Conservation (phyloP, 176 grass and related monocot species). For the Pharus latifolius region DNA sequence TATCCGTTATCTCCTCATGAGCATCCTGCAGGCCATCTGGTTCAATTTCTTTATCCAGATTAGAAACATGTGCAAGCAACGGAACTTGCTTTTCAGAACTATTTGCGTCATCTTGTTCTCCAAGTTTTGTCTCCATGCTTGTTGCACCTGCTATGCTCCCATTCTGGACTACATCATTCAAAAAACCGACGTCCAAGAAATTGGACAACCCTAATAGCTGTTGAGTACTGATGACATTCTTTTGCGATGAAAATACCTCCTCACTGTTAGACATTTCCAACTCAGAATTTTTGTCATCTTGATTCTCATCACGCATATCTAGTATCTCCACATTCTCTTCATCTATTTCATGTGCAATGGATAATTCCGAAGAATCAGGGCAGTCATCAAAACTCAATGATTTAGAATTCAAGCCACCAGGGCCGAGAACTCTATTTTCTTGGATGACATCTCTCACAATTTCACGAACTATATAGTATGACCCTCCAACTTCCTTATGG, state of each 20-base stretch:
- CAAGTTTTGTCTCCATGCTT: constrained; percentile 6
- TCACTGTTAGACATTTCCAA: not conserved
- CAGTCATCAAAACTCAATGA: constrained; percentile 54
- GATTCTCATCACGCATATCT: not conserved
- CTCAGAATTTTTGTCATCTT: not conserved
- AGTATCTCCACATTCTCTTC: constrained; percentile 18
- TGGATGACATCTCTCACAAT: constrained; percentile 95
- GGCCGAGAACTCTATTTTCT: constrained; percentile 83
- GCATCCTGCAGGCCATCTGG: not conserved
- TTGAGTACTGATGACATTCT: constrained; percentile 6
- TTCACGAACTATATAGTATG: constrained; percentile 90
- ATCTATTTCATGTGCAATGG: constrained; percentile 1
- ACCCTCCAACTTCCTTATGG: constrained; percentile 95
- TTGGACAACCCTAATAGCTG: constrained; percentile 2
- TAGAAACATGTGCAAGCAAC: constrained; percentile 13
- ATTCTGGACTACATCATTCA: constrained; percentile 17
- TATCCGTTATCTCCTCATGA: not conserved
- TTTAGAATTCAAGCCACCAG: constrained; percentile 64
- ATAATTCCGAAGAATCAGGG: constrained; percentile 16
- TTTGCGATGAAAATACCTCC: constrained; percentile 13
- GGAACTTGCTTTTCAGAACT: constrained; percentile 17
- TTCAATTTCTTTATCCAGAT: not conserved
- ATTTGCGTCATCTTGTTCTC: constrained; percentile 14
- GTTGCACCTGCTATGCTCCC: not conserved
- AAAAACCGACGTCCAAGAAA: constrained; percentile 20